Evolutionary conservation across 495 filamentous ascomycete species (phyloP).

Genomic region (Corynascus novoguineensis): DNA sequence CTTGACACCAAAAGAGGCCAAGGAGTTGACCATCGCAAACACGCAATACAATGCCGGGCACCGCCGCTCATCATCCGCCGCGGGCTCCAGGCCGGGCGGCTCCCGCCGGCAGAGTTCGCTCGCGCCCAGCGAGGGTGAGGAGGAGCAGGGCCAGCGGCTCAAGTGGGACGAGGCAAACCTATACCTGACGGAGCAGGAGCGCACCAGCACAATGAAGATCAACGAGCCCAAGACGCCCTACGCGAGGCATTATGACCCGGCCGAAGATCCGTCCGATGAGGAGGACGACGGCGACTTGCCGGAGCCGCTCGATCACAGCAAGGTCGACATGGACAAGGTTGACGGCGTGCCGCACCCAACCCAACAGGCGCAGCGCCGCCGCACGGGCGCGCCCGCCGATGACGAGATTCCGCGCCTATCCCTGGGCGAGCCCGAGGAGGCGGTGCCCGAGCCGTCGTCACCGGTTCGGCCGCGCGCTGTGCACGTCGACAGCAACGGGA

Average conservation of each 20-base stretch:
- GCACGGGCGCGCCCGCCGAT: conserved; percentile 16
- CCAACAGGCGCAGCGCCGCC: conserved; percentile 5
- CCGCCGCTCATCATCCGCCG: conserved; percentile 72
- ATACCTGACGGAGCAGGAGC: conserved; percentile 92
- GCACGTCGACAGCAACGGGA: conserved; percentile 56
- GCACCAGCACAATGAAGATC: conserved; percentile 95
- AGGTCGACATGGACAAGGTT: conserved; percentile 33
- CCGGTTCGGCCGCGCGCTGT: conserved; percentile 53
- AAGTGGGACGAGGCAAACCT: conserved; percentile 99
- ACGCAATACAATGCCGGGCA: conserved; percentile 91
- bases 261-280: conserved; percentile 73
- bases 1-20: conserved; percentile 52
- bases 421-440: conserved; percentile 90
- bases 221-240: conserved; percentile 97
- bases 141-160: conserved; percentile 63
- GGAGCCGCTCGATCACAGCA: conserved; percentile 28
- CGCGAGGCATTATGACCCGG: conserved; percentile 81
- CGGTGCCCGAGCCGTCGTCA: conserved; percentile 36
- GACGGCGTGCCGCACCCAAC: conserved; percentile 28
- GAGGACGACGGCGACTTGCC: conserved; percentile 73
- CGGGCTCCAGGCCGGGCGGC: conserved; percentile 46
- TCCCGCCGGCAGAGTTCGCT: conserved; percentile 67
- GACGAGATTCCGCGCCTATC: conserved; percentile 89
- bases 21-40: conserved; percentile 88
- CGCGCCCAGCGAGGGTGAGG: conserved; percentile 34